Evolutionary conservation across 2,329 filamentous ascomycete genomes (phyloP).

Genomic region (Lasiodiplodia sp.): DNA sequence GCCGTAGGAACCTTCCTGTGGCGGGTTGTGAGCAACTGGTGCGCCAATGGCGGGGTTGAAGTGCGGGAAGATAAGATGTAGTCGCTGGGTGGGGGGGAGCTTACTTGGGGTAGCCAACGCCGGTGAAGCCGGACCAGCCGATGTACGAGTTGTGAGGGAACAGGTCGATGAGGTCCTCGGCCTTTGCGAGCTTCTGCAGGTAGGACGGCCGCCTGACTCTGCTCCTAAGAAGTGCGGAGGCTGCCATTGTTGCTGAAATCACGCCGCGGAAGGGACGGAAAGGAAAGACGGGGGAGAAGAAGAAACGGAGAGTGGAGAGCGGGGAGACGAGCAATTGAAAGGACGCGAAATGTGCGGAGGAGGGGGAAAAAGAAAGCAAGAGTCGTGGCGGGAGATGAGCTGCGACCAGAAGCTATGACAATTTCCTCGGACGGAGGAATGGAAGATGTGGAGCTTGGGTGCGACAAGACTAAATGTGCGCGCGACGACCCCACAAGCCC

Average conservation of each 20-base stretch:
- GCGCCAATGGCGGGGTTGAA: slow-evolving; percentile 1
- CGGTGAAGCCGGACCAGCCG: slow-evolving; percentile 91
- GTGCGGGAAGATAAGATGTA: slow-evolving; percentile 30
- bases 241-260: slow-evolving; percentile 52
- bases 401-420: slow-evolving; percentile 25
- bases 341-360: neutral
- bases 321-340: slow-evolving; percentile 3
- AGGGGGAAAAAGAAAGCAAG: neutral
- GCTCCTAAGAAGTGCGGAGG: slow-evolving; percentile 77
- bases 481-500: slow-evolving; percentile 2
- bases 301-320: slow-evolving; percentile 4
- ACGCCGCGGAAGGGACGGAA: slow-evolving; percentile 5
- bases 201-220: slow-evolving; percentile 78
- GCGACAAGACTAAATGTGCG: neutral
- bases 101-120: slow-evolving; percentile 87
- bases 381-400: slow-evolving; percentile 16
- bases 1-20: slow-evolving; percentile 80
- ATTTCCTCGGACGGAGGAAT: slow-evolving; percentile 26
- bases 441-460: slow-evolving; percentile 20
- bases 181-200: slow-evolving; percentile 78
- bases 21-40: slow-evolving; percentile 28
- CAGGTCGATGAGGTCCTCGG: slow-evolving; percentile 79
- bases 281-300: slow-evolving; percentile 18
- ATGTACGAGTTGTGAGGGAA: slow-evolving; percentile 88
- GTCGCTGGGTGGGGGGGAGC: slow-evolving; percentile 36